Percentiles rank a stretch among this genome's conserved stretches.
Evolutionary conservation across 23 red algal species (phyloP).

Genomic region (Gracilaria vermiculophylla): DNA sequence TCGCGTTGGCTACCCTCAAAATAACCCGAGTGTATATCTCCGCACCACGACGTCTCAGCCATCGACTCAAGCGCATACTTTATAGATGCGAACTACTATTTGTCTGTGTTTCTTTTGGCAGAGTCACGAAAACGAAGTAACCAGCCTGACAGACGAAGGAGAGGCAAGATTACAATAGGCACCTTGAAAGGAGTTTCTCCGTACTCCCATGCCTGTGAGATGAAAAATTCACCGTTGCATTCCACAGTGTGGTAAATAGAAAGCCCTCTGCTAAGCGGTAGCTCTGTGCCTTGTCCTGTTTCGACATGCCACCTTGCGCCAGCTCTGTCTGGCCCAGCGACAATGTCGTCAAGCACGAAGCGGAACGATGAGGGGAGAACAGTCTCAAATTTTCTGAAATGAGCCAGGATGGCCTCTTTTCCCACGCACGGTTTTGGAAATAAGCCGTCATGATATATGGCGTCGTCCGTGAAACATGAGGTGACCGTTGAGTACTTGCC

Average conservation of each 20-base stretch:
- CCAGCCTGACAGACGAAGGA: not conserved
- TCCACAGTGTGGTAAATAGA: conserved; percentile 37
- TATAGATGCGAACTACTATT: too few species aligned
- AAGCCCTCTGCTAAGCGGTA: conserved; percentile 42
- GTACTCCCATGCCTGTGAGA: conserved; percentile 58
- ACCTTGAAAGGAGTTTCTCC: conserved; percentile 49
- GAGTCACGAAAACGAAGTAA: not conserved
- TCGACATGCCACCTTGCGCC: conserved; percentile 56
- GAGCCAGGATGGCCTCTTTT: not conserved
- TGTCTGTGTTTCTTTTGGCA: not conserved
- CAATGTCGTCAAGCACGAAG: conserved; percentile 49
- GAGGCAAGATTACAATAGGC: conserved; percentile 1
- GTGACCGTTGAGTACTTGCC: not conserved
- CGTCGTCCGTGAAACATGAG: conserved; percentile 16
- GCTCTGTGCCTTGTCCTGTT: not conserved
- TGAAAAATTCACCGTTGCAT: conserved; percentile 18
- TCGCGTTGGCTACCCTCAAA: too few species aligned
- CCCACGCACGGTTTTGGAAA: conserved; percentile 28
- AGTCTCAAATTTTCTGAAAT: conserved; percentile 30
- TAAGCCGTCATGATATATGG: conserved; percentile 30
- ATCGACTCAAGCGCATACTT: too few species aligned
- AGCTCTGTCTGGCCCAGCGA: not conserved
- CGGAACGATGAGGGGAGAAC: conserved; percentile 15
- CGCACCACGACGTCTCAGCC: too few species aligned
- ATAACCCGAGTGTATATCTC: too few species aligned